Evolutionary conservation across 1,284 basidiomycete genomes (phyloP).

Genomic region (Rhodotorula sp.): DNA sequence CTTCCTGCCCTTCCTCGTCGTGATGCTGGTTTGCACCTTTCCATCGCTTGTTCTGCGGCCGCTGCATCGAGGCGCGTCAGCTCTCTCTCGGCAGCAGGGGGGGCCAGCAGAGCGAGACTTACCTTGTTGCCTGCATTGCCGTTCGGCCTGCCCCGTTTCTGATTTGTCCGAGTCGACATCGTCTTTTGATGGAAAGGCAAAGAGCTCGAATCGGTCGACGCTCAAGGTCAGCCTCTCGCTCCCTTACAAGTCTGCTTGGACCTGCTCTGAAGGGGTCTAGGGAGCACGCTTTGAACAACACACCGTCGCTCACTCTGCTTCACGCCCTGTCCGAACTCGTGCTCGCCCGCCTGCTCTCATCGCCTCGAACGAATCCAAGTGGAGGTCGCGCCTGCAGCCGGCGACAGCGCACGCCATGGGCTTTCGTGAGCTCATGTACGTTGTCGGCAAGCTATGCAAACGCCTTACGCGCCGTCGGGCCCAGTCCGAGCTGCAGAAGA

Average conservation of each 20-base stretch:
- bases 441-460: too few species aligned
- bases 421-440: too few species aligned
- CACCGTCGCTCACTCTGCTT: too few species aligned
- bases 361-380: too few species aligned
- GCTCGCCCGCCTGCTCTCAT: too few species aligned
- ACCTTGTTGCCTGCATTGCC: not conserved
- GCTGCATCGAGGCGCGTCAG: not conserved
- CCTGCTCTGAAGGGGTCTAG: not conserved
- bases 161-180: not conserved
- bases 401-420: too few species aligned
- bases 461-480: too few species aligned
- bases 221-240: not conserved
- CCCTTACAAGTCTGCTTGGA: not conserved
- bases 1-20: not conserved
- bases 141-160: not conserved
- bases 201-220: not conserved
- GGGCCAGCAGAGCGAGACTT: too few species aligned
- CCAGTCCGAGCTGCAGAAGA: too few species aligned
- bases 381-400: too few species aligned
- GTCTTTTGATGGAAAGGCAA: not conserved
- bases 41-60: conserved; percentile 10
- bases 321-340: too few species aligned
- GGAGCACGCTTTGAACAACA: too few species aligned
- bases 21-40: not conserved
- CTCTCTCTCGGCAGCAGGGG: not conserved